Evolutionary conservation across 1,284 basidiomycete genomes (phyloP).

Genomic region (Cerrena zonata): DNA sequence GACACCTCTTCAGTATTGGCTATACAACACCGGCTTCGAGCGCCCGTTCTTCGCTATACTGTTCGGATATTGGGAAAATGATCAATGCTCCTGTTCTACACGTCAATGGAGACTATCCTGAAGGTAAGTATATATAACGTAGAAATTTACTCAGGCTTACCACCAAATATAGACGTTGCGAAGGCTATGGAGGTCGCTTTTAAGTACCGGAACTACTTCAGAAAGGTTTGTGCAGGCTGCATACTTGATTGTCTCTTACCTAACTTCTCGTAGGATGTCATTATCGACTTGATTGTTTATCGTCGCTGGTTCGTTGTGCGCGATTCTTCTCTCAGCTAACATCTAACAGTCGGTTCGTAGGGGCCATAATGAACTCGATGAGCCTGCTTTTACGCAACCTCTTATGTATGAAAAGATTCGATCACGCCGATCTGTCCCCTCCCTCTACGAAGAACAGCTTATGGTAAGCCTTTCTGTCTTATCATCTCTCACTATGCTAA

Average conservation of each 20-base stretch:
- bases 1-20: constrained; percentile 57
- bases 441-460: constrained; percentile 75
- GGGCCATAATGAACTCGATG: constrained; percentile 88
- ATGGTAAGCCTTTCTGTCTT: constrained; percentile 43
- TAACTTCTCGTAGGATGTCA: constrained; percentile 54
- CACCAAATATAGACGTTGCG: constrained; percentile 53
- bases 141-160: background rate
- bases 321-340: too few relatives aligned
- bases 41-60: constrained; percentile 80
- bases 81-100: constrained; percentile 85
- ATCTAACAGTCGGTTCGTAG: constrained; percentile 22
- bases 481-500: too few relatives aligned
- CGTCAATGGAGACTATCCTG: constrained; percentile 85
- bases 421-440: constrained; percentile 70
- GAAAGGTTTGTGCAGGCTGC: constrained; percentile 43
- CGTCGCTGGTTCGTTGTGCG: constrained; percentile 57
- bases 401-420: constrained; percentile 84
- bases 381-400: constrained; percentile 86
- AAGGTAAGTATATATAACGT: constrained; percentile 46
- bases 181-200: constrained; percentile 76
- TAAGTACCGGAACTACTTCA: constrained; percentile 78
- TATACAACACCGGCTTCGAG: constrained; percentile 83
- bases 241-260: background rate
- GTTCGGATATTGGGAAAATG: constrained; percentile 86
- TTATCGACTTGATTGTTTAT: constrained; percentile 84